Base-by-base conservation (phyloP, 768 basidiomycete genomes). In the Exsudoporus frostii region DNA sequence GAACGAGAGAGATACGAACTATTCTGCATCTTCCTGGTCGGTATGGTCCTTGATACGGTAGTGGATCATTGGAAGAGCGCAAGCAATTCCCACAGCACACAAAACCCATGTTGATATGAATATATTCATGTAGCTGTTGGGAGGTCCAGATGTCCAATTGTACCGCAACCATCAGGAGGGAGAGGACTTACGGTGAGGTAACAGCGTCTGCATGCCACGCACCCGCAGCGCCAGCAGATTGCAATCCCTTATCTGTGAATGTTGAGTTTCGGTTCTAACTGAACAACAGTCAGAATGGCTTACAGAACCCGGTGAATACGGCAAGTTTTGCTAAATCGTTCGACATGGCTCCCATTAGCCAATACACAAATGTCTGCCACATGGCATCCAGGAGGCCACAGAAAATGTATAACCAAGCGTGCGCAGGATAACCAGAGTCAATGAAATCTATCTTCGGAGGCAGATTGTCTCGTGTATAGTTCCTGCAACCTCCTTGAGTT, bases 271-370 rank as follows among this genome's bases (percentile, higher is more conserved):
- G 11, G 36, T 39, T 34, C 25, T n/a, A 24, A 38, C 17, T 20
- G 9, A 20, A 13, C 10, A 15, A 25, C 30, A 32, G 15, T n/a
- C 27, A 39, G 36, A 22, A 32, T 56, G 9, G 78, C 86, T 60
- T 65, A 91, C 89, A 92, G 62, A 92, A 88, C 38, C 90, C 91
- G 15, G 84, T 75, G 61, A 92, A 86, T 64, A 90, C 79, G 0
- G 90, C 90, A 20, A 92, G 80, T 65, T 89, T 90, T 2, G 78
- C 80, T 8, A 87, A 82, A 66, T 91, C 84, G 59, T 92, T 91
- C 20, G 87, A 88, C 85, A 93, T 88, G 13, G 87, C 85, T 37
- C 90, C 90, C 80, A 90, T 85, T 60, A 88, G 74, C 87, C 88
- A 90, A 66, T 90, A 90, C 6, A 84, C 82, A 0, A 83, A 82